Base-by-base conservation (phyloP, 257 asterid species). In the Solanum chilense region DNA sequence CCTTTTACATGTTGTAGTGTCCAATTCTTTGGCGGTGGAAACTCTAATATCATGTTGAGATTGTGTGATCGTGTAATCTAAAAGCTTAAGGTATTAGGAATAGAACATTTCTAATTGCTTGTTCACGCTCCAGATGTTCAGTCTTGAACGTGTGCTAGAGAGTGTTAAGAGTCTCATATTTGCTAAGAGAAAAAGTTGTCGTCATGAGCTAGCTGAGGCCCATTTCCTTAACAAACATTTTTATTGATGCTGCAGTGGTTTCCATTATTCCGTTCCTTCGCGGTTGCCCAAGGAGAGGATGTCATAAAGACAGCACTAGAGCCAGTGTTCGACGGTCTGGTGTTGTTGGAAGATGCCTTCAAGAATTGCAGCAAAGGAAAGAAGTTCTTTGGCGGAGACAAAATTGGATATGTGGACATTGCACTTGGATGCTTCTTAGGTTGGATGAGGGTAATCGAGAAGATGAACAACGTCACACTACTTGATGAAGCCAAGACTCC, bases 381-480 rank as follows among this genome's bases (percentile, higher is more conserved):
- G 25, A 85, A 66, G 11, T 94, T 89, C 82, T 94, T 92, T 44
- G 93, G 94, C 7, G 94, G 94, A 58, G 95, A 94, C 20, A 89
- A 68, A 23, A 88, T 92, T 64, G 97, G 98, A 14, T 92, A 85
- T 83, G 23, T 94, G 41, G 98, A 94, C 89, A 87, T 93, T 49
- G 94, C 91, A 14, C 87, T 94, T 27, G 98, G 98, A 9, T 64
- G 93, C 88, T 91, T 64, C 80, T 39, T 93, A 76, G 95, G 90
- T 13, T 94, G 95, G 94, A 27, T 94, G 0, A 89, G 69, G 56
- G 90, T 91, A 21, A 85, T 68, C 3, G 97, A 91, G 84, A 64
- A 84, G n/a, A 64, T 84, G 39, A 58, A 8, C 62, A 89, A 89
- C 27, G 25, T 88, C 23, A 91, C 89, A 4, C 41, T 94, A 76